Evolutionary conservation across 805 yeast species (phyloP).

Genomic region (Suhomyces tanzawaensis): DNA sequence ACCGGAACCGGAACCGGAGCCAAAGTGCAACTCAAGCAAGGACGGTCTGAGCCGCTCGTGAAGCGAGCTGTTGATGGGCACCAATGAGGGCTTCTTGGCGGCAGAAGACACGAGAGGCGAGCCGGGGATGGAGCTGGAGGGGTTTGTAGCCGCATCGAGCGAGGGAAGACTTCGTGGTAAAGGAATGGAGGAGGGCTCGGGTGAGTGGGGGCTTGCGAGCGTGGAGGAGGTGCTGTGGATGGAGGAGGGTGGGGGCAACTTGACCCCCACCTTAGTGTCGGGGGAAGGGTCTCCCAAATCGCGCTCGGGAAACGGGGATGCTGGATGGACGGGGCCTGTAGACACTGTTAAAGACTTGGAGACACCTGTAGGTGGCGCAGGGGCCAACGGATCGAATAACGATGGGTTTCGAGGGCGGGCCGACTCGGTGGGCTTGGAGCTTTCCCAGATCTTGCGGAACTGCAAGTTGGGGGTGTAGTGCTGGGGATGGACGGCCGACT

Average conservation of each 20-base stretch:
- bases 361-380: constrained; percentile 3
- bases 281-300: neutral
- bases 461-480: constrained; percentile 28
- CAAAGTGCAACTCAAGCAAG: constrained; percentile 30
- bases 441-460: constrained; percentile 38
- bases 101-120: constrained; percentile 8
- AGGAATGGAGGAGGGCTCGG: constrained; percentile 3
- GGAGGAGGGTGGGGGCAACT: constrained; percentile 22
- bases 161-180: constrained; percentile 13
- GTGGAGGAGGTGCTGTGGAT: constrained; percentile 13
- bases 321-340: constrained; percentile 1
- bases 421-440: constrained; percentile 1
- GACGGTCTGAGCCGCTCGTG: constrained; percentile 36
- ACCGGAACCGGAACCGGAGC: constrained; percentile 1
- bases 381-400: constrained; percentile 48
- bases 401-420: constrained; percentile 45
- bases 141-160: constrained; percentile 2
- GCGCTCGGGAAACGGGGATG: constrained; percentile 1
- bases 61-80: constrained; percentile 16
- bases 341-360: neutral
- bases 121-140: constrained; percentile 10
- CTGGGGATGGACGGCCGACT: constrained; percentile 12
- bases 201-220: constrained; percentile 3
- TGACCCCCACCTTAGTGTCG: constrained; percentile 11
- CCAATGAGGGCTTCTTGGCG: constrained; percentile 15